These are phyloP conservation scores for Glarea lozoyensis DNA, from an alignment of 495 filamentous ascomycete genomes.

Conservation along the genomic window DNA sequence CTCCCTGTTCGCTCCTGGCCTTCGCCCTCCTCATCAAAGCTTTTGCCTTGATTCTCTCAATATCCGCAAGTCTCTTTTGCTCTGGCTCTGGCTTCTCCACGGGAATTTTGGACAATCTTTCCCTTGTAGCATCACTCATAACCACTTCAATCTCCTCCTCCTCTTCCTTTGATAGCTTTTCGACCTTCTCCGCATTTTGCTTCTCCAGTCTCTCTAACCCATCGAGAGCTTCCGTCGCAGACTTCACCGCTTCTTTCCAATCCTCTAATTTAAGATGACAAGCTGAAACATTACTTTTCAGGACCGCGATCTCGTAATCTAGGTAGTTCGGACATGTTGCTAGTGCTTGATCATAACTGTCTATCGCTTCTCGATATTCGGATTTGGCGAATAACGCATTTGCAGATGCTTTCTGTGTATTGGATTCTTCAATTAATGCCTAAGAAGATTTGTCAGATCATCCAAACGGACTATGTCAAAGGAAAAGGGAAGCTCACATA, in stretches of 20 bases:
- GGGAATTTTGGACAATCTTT: no score
- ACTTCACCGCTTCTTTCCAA: slow-evolving; percentile 74
- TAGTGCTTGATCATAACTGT: slow-evolving; percentile 79
- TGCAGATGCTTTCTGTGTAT: slow-evolving; percentile 65
- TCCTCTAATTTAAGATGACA: slow-evolving; percentile 80
- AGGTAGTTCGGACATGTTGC: slow-evolving; percentile 78
- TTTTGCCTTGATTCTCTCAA: slow-evolving; percentile 74
- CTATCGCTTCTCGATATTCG: slow-evolving; percentile 77
- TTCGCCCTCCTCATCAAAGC: slow-evolving; percentile 77
- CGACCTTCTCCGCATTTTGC: slow-evolving; percentile 16
- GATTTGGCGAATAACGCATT: slow-evolving; percentile 66
- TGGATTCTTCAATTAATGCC: slow-evolving; percentile 63
- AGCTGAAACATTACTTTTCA: slow-evolving; percentile 83
- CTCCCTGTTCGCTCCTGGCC: slow-evolving; percentile 58
- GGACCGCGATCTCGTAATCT: slow-evolving; percentile 80
- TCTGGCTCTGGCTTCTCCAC: slow-evolving; percentile 26
- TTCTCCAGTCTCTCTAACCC: slow-evolving; percentile 49
- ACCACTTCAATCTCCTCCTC: slow-evolving; percentile 50
- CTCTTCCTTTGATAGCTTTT: slow-evolving; percentile 47
- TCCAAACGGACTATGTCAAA: background rate
- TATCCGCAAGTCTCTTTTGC: slow-evolving; percentile 49
- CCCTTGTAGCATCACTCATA: slow-evolving; percentile 40
- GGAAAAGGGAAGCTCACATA: slow-evolving; percentile 22
- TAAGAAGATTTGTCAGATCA: slow-evolving; percentile 23
- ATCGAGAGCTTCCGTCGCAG: slow-evolving; percentile 66